Evolutionary conservation across 148 eudicot genomes (phyloP).

Genomic region (Diospyros lotus): DNA sequence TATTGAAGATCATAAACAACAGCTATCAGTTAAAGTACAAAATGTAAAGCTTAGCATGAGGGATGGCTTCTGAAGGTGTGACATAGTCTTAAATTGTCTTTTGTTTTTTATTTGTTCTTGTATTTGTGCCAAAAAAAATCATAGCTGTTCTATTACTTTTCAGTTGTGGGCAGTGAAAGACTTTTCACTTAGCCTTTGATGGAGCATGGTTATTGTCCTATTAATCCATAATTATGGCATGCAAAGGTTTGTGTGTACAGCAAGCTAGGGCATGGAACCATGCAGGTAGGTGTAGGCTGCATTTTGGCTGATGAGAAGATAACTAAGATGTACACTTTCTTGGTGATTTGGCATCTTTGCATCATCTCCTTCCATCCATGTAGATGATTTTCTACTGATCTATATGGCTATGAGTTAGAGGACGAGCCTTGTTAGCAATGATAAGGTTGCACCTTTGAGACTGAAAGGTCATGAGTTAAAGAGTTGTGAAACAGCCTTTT

Average conservation of each 20-base stretch:
- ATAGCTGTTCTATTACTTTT: background rate
- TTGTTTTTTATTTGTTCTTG: background rate
- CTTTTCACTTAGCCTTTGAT: background rate
- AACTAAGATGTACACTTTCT: background rate
- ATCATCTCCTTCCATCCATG: background rate
- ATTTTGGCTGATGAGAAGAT: slow-evolving; percentile 1
- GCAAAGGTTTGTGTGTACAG: background rate
- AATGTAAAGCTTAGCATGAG: slow-evolving; percentile 27
- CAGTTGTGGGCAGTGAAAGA: background rate
- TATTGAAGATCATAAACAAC: slow-evolving; percentile 36
- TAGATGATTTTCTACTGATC: background rate
- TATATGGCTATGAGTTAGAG: too few relatives aligned
- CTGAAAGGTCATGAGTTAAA: too few relatives aligned
- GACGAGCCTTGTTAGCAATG: too few relatives aligned
- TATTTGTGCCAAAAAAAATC: background rate
- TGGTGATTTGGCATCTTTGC: background rate
- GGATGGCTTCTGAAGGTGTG: slow-evolving; percentile 26
- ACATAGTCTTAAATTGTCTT: background rate
- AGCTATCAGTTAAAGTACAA: slow-evolving; percentile 33
- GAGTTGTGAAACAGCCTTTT: too few relatives aligned
- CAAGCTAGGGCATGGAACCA: background rate
- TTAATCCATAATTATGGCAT: background rate
- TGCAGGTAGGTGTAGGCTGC: background rate
- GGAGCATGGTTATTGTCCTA: slow-evolving; percentile 5
- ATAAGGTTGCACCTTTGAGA: too few relatives aligned